Base-by-base conservation (phyloP, 1,284 basidiomycete species). In the Leccinum pallidistipes region DNA sequence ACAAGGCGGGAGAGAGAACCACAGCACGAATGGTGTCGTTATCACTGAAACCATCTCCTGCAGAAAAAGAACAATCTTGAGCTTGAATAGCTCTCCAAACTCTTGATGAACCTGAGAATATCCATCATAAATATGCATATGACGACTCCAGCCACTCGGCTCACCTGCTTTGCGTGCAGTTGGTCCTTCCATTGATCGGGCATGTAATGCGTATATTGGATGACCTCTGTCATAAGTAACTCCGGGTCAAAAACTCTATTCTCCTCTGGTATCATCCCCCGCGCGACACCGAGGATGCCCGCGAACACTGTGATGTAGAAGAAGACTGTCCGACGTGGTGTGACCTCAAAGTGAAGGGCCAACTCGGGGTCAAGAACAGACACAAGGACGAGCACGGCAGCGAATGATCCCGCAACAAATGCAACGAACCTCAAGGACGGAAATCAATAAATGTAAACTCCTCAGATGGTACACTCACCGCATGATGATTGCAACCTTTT, bases 181-280 rank as follows among this genome's bases (percentile, higher is more conserved):
- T 91, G 83, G 16, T 85, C 87, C 70, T 91, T 91, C 97, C 97
- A 99, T 64, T 92, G 86, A 57, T 89, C 85, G 0, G 97, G 96
- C 82, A 97, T 90, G 74, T 97, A 98, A 76, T 99, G 97, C 16
- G 97, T 98, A 73, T 93, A 93, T 34, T 89, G 86, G 56, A 98
- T 90, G 29, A 98, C 93, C 65, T 94, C 94, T 60, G 84, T 86
- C 90, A 99, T 90, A 62, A 96, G 82, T 60, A 93, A 76, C 73
- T 98, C 96, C 1, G 97, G 94, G 71, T 98, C 96, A 69, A 97
- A 96, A 3, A 97, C 91, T 43, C 86, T 81, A 74, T 95, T 94
- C 65, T 98, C 94, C 66, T 96, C 95, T 0, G 95, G 96, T 54
- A 98, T 90, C 94, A 98, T 97, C 1, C 95, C 95, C 49, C 97